Conservation (phyloP, 1,284 basidiomycete species). For the Salmacisia buchloeana region DNA sequence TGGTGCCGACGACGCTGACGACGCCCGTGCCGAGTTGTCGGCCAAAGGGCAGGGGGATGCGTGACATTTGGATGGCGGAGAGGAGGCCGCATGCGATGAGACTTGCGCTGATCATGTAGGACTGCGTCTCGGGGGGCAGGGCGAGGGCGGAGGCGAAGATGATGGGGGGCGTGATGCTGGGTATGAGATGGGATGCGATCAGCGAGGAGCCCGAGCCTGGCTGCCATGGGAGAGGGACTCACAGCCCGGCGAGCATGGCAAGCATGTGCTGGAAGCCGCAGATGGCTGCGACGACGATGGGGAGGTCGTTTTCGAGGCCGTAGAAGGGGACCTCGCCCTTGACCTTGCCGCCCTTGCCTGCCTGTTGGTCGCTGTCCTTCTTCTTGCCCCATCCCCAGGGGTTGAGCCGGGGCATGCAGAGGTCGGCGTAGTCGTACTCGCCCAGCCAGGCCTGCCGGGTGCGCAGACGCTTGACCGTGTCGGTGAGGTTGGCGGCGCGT, state of each 20-base stretch:
- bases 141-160: conserved; percentile 54
- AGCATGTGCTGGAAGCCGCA: conserved; percentile 65
- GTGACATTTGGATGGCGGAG: conserved; percentile 69
- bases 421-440: conserved; percentile 28
- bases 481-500: background rate
- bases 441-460: conserved; percentile 35
- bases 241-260: conserved; percentile 71
- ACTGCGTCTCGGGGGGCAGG: conserved; percentile 54
- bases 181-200: no score
- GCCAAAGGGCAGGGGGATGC: conserved; percentile 57
- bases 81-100: conserved; percentile 66
- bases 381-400: conserved; percentile 25
- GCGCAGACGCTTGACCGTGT: conserved; percentile 1
- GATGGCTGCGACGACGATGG: conserved; percentile 27
- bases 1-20: conserved; percentile 76
- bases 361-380: conserved; percentile 13
- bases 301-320: conserved; percentile 34
- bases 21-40: conserved; percentile 70
- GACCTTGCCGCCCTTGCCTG: background rate
- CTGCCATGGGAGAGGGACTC: no score
- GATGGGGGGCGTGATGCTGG: conserved; percentile 74
- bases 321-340: conserved; percentile 30
- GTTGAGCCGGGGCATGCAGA: conserved; percentile 30
- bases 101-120: conserved; percentile 75
- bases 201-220: no score